A percentile compares a stretch with the other conserved stretches of the same genome.
These are phyloP conservation scores for Phytopythium kandeliae DNA, from an alignment of 352 stramenopile genomes.

Conservation along the genomic window DNA sequence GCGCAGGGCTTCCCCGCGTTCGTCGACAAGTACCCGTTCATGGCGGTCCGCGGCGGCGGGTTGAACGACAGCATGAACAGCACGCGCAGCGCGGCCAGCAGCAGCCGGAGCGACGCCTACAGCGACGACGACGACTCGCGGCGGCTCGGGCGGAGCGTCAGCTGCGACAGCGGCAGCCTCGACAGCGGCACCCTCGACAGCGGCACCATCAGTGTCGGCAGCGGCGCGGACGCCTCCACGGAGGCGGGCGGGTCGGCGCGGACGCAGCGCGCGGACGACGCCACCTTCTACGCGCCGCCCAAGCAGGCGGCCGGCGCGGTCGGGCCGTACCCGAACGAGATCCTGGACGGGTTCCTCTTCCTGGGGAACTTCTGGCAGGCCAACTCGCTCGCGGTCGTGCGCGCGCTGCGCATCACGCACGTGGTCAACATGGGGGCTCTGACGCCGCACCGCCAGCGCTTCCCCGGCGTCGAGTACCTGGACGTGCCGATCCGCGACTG, in stretches of 20 bases:
- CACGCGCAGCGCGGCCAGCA: conserved; percentile 8
- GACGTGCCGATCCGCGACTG: conserved; percentile 60
- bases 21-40: conserved; percentile 64
- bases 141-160: neutral
- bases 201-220: neutral
- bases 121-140: neutral
- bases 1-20: conserved; percentile 60
- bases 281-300: neutral
- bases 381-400: conserved; percentile 47
- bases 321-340: conserved; percentile 72
- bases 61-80: conserved; percentile 11
- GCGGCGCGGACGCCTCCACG: neutral
- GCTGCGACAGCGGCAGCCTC: neutral
- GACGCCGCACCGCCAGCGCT: conserved; percentile 47
- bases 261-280: too few species aligned
- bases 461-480: conserved; percentile 51
- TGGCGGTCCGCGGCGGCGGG: conserved; percentile 22
- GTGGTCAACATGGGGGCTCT: conserved; percentile 70
- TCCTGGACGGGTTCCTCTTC: conserved; percentile 63
- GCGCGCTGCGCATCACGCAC: conserved; percentile 58
- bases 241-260: too few species aligned
- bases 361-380: conserved; percentile 82
- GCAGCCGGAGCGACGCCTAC: neutral
- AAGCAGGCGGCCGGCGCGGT: neutral
- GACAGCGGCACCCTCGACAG: neutral